Percentiles rank a stretch among this genome's conserved stretches.
phyloP scores from a whole-genome alignment of 2,329 filamentous ascomycete species.

The Sarocladium oryzae region DNA sequence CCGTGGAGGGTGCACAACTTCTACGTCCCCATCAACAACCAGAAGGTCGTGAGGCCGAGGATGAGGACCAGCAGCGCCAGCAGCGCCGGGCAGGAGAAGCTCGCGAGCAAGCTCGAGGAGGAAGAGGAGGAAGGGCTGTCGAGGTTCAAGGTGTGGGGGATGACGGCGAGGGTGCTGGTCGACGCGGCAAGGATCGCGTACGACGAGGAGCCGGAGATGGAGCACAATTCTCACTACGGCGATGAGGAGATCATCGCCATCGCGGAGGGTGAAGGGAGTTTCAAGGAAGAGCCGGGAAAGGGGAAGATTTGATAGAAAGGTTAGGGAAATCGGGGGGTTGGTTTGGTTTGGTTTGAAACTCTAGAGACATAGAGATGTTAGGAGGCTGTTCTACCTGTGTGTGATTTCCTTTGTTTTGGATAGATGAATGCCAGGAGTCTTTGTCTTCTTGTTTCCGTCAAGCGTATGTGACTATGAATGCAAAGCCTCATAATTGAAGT shows the following conservation, averaged over 20 bases:
- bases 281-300: slow-evolving; percentile 15
- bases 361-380: no score
- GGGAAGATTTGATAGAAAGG: slow-evolving; percentile 16
- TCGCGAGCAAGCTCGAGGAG: slow-evolving; percentile 33
- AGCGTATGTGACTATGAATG: no score
- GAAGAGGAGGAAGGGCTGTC: slow-evolving; percentile 39
- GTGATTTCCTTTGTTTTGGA: no score
- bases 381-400: no score
- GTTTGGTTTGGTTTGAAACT: no score
- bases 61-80: slow-evolving; percentile 9
- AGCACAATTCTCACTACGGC: slow-evolving; percentile 51
- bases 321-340: no score
- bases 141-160: slow-evolving; percentile 84
- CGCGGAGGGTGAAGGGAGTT: slow-evolving; percentile 38
- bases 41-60: slow-evolving; percentile 59
- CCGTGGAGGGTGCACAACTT: slow-evolving; percentile 91
- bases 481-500: no score
- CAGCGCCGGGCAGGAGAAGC: slow-evolving; percentile 29
- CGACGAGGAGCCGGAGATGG: slow-evolving; percentile 75
- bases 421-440: no score
- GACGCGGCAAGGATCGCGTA: slow-evolving; percentile 85
- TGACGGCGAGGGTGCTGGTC: slow-evolving; percentile 87
- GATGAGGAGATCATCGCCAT: slow-evolving; percentile 45
- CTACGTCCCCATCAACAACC: slow-evolving; percentile 71
- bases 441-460: no score